Percentiles rank a stretch among this genome's conserved stretches.
Evolutionary conservation across 768 basidiomycete species (phyloP).

Genomic region (Kondoa subrosea): DNA sequence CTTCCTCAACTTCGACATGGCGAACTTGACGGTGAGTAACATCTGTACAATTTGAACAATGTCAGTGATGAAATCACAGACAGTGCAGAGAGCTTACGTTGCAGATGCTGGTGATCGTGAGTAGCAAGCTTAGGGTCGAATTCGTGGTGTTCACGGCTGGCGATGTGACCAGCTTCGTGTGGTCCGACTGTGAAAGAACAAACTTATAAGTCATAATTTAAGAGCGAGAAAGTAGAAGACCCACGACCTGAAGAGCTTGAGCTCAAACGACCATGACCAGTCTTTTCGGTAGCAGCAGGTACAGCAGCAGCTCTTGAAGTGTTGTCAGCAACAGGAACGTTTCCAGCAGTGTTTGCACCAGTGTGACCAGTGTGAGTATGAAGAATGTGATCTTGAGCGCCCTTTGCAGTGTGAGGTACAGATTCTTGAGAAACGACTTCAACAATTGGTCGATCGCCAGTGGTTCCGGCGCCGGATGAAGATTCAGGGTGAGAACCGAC

Average conservation of each 20-base stretch:
- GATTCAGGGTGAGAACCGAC: not conserved
- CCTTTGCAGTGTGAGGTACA: not conserved
- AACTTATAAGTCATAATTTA: not conserved
- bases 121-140: not conserved
- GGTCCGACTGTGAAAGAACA: not conserved
- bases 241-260: not conserved
- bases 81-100: constrained; percentile 3
- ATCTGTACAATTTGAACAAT: not conserved
- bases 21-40: not conserved
- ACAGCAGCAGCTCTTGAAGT: not conserved
- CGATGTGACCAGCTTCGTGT: not conserved
- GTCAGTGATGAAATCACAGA: no score
- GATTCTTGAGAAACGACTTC: not conserved
- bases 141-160: not conserved
- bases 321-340: not conserved
- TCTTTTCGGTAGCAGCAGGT: not conserved
- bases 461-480: no score
- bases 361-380: not conserved
- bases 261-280: not conserved
- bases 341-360: not conserved
- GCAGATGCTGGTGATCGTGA: constrained; percentile 8
- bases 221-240: not conserved
- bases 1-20: constrained; percentile 1
- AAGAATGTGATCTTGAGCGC: not conserved
- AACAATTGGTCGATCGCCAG: not conserved